These are phyloP conservation scores for Alternaria hordeiaustralica DNA, from an alignment of 2,329 filamentous ascomycete species.

Conservation along the genomic window DNA sequence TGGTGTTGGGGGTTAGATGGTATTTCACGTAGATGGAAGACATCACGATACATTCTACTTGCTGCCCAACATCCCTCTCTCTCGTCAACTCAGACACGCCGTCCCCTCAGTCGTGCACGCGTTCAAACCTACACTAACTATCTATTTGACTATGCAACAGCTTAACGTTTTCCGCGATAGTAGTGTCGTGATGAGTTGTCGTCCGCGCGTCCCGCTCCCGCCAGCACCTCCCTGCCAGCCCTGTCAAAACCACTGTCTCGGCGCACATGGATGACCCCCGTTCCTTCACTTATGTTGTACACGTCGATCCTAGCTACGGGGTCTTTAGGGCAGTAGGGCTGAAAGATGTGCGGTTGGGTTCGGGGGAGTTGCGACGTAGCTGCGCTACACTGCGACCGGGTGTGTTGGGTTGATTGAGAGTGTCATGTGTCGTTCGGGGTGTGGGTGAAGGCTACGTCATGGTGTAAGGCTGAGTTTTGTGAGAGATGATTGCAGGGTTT, in stretches of 20 bases:
- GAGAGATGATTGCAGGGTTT: not conserved
- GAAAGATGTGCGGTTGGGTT: not conserved
- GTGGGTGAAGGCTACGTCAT: not conserved
- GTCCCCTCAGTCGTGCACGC: not conserved
- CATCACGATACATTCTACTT: not conserved
- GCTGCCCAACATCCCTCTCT: not conserved
- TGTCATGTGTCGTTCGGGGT: not conserved
- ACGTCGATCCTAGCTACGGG: not conserved
- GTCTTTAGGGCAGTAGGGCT: not conserved
- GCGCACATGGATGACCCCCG: not conserved
- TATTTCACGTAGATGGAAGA: not conserved
- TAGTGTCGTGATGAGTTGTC: not conserved
- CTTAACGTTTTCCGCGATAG: too few species aligned
- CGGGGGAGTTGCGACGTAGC: not conserved
- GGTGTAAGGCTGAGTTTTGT: not conserved
- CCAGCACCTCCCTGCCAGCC: not conserved
- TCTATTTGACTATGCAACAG: not conserved
- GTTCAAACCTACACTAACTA: fast-evolving
- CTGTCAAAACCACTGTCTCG: not conserved
- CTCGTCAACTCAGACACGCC: not conserved
- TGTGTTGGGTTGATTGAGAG: not conserved
- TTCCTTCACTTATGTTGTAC: not conserved
- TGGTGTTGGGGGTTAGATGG: not conserved
- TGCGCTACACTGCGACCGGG: not conserved
- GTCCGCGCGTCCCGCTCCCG: slow-evolving; percentile 2